Evolutionary conservation across 2,329 filamentous ascomycete genomes (phyloP), one percentile per base, ranked within the genome.

Genomic region (Sarocladium brachiariae): DNA sequence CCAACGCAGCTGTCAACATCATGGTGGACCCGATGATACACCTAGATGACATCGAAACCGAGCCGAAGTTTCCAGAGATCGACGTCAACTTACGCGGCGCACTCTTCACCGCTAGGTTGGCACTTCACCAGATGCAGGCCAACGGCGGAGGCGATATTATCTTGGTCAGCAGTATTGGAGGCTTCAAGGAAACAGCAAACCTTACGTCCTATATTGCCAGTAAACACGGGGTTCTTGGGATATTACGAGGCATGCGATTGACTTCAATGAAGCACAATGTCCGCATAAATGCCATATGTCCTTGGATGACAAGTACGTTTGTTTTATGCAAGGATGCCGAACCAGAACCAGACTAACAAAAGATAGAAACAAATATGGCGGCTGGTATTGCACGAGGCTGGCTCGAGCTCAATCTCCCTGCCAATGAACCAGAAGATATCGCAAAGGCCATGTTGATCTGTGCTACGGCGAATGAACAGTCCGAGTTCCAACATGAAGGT

Each of bases 351-450:
- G 24, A 19, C 38, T 41, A 41, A 41, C 21, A 8, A 19, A 41
- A 41, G 21, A 19, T 41, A 41, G 38, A 45, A 45, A 45, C 39
- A 27, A 45, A 45, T 18, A 45, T 45, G 39, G 39, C 39, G 21
- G 39, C 39, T n/a, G 39, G 39, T 27, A 45, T 45, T 18, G 24
- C 39, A 9, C 39, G 30, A 45, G 39, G 39, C 21, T 45, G 39
- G 39, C 39, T 18, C 11, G 39, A 45, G 24, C 39, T 45, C 21
- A 23, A 23, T 5, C 16, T 45, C 11, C 39, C 39, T 18, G 39
- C 39, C 8, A 45, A 45, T 18, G 39, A 45, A 30, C 39, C 39
- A 6, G 24, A 8, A 6, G 39, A 45, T 16, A 30, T 45, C 21
- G 39, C 39, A 25, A 45, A 30, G 30, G 39, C 39, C 21, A 45